Evolutionary conservation across 2,329 filamentous ascomycete species (phyloP).

Genomic region (Trichoderma arundinaceum): DNA sequence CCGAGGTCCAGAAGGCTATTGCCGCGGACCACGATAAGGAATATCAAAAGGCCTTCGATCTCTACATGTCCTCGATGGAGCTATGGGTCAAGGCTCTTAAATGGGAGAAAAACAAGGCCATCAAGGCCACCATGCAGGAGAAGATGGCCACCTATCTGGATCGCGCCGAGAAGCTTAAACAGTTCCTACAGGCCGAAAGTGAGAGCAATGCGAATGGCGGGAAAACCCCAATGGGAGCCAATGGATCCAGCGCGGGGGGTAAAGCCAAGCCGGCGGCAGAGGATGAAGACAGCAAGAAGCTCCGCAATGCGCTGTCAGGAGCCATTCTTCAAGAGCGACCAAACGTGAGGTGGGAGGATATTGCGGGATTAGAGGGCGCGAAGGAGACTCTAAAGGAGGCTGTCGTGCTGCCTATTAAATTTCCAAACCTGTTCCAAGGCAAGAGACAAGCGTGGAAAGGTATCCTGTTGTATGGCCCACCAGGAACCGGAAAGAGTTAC

Average conservation of each 20-base stretch:
- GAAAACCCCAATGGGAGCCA: slow-evolving; percentile 68
- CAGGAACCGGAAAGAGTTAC: slow-evolving; percentile 97
- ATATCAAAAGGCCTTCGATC: slow-evolving; percentile 95
- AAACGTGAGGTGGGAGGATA: slow-evolving; percentile 97
- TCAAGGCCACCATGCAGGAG: slow-evolving; percentile 95
- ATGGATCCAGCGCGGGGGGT: slow-evolving; percentile 70
- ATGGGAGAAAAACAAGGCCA: slow-evolving; percentile 98
- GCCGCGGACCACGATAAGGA: slow-evolving; percentile 93
- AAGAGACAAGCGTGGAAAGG: slow-evolving; percentile 99
- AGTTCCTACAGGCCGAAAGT: slow-evolving; percentile 77
- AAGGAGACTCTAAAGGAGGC: slow-evolving; percentile 98
- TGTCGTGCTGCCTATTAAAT: slow-evolving; percentile 96
- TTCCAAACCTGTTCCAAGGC: slow-evolving; percentile 92
- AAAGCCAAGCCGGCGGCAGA: slow-evolving; percentile 68
- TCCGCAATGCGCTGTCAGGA: slow-evolving; percentile 86
- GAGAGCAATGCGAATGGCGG: slow-evolving; percentile 72
- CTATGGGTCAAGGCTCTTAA: slow-evolving; percentile 98
- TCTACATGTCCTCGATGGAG: slow-evolving; percentile 94
- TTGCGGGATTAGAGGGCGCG: slow-evolving; percentile 89
- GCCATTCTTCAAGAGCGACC: slow-evolving; percentile 95
- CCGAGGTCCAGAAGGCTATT: slow-evolving; percentile 96
- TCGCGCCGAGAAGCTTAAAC: slow-evolving; percentile 96
- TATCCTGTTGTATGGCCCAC: slow-evolving; percentile 92
- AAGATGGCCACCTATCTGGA: slow-evolving; percentile 99
- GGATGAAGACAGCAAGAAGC: slow-evolving; percentile 94